Evolutionary conservation across 306 rosid species (phyloP), one percentile per base, ranked within the genome.

Genomic region (Leucaena leucocephala): DNA sequence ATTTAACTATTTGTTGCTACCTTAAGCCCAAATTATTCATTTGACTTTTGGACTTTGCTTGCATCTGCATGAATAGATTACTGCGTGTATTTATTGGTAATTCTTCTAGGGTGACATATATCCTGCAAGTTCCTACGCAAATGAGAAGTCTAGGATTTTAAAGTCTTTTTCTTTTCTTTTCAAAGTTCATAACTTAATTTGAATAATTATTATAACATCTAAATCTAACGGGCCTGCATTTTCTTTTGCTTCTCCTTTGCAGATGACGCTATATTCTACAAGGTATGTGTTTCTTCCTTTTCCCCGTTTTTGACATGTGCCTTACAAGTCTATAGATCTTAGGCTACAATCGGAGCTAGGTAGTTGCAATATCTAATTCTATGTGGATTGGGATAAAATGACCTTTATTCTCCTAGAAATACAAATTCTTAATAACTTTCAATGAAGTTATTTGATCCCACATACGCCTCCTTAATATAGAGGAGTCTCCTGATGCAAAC

Each of bases 211-310:
- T 76, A 21, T 43, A 4, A 68, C 70, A 13, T 76, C 57, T 61
- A 34, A 65, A 65, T 82, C 91, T 87, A 76, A 89, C 39, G 72
- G 43, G 58, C 62, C 13, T 58, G 36, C 71, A 72, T 68, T 74
- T 52, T 80, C 52, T 22, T 57, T 78, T 49, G 39, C 58, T 68
- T 72, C 16, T 46, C 35, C 46, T 85, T 87, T 82, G 88, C 96
- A 90, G 99, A 71, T 50, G 94, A 90, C 74, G 76, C 84, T 50
- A 80, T 90, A 85, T 93, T 87, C 85, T 93, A 80, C 81, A 90
- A 90, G 99, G 99, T 95, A 42, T 27, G 86, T 40, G 21, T 55
- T 33, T 71, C 49, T 19, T 79, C 6, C 67, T 61, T 76, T 7
- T 3, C 62, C 13, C 13, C 69, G 10, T 77, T 36, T 21, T 9